phyloP scores from a whole-genome alignment of 306 rosid species.

The Prunus padus region DNA sequence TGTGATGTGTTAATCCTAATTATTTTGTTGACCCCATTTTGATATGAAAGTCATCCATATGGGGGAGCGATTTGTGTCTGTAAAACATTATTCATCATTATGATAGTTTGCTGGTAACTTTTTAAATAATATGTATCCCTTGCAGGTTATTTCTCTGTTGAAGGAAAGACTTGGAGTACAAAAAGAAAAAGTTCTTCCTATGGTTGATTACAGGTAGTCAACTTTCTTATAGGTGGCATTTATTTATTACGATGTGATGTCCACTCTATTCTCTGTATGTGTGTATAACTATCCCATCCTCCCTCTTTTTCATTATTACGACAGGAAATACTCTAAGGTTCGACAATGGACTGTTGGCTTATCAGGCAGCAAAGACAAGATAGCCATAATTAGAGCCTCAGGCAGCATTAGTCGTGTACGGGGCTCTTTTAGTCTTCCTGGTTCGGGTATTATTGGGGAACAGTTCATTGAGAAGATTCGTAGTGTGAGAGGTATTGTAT shows the following conservation, averaged over 20 bases:
- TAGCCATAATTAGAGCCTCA: constrained; percentile 91
- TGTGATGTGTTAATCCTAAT: background rate
- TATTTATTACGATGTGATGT: constrained; percentile 18
- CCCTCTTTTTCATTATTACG: constrained; percentile 25
- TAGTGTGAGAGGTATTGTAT: constrained; percentile 68
- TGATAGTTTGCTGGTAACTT: constrained; percentile 14
- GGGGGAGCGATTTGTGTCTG: constrained; percentile 5
- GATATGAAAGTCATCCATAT: background rate
- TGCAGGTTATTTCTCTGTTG: constrained; percentile 74
- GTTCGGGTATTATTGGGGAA: constrained; percentile 74
- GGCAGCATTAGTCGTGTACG: constrained; percentile 76
- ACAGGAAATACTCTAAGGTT: constrained; percentile 76
- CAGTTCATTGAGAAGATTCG: constrained; percentile 91
- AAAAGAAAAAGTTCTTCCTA: constrained; percentile 51
- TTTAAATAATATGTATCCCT: constrained; percentile 20
- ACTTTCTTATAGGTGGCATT: constrained; percentile 19
- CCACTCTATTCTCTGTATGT: background rate
- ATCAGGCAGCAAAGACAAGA: constrained; percentile 73
- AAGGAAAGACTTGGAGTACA: constrained; percentile 67
- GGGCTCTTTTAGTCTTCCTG: constrained; percentile 52
- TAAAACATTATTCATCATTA: background rate
- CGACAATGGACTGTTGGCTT: constrained; percentile 78
- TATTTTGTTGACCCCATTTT: constrained; percentile 14
- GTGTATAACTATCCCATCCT: constrained; percentile 12
- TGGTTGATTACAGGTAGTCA: constrained; percentile 78